These are phyloP conservation scores for Pythium utonaiense DNA, from an alignment of 352 stramenopile genomes.

Conservation along the genomic window DNA sequence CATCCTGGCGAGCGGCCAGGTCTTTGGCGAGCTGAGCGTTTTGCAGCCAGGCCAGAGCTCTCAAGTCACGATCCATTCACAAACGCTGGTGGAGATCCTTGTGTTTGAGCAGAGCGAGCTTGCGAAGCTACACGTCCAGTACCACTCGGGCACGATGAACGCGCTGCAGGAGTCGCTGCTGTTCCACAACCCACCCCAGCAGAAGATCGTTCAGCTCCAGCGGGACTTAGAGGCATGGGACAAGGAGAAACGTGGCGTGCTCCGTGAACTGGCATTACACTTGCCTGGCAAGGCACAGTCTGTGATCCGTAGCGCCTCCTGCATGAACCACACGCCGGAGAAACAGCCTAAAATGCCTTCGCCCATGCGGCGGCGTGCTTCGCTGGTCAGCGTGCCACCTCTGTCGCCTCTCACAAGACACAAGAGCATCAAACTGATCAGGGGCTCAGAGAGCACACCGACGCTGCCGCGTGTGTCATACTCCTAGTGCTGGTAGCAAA, in stretches of 20 bases:
- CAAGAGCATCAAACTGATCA: not conserved
- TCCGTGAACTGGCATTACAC: conserved; percentile 36
- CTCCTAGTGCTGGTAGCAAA: not conserved
- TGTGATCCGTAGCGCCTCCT: conserved; percentile 4
- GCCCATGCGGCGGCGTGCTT: conserved; percentile 10
- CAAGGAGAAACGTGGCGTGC: conserved; percentile 44
- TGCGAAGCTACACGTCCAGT: conserved; percentile 57
- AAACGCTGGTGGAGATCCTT: conserved; percentile 65
- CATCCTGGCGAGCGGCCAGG: conserved; percentile 59
- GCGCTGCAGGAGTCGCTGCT: conserved; percentile 69
- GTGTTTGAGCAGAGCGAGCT: conserved; percentile 53
- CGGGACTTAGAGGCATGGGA: conserved; percentile 48
- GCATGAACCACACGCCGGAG: not conserved
- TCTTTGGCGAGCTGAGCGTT: conserved; percentile 73
- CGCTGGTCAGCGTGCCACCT: conserved; percentile 4
- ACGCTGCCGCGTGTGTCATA: not conserved
- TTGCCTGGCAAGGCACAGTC: conserved; percentile 19
- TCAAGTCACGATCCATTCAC: conserved; percentile 50
- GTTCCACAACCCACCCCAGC: conserved; percentile 75
- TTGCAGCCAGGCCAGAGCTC: conserved; percentile 62
- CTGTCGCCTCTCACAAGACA: conserved; percentile 9
- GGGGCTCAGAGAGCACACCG: conserved; percentile 1
- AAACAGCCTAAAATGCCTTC: not conserved
- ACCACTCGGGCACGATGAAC: conserved; percentile 72
- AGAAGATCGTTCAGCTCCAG: conserved; percentile 66